phyloP scores from a whole-genome alignment of 2,329 filamentous ascomycete genomes.

The Diaporthe humulicola region DNA sequence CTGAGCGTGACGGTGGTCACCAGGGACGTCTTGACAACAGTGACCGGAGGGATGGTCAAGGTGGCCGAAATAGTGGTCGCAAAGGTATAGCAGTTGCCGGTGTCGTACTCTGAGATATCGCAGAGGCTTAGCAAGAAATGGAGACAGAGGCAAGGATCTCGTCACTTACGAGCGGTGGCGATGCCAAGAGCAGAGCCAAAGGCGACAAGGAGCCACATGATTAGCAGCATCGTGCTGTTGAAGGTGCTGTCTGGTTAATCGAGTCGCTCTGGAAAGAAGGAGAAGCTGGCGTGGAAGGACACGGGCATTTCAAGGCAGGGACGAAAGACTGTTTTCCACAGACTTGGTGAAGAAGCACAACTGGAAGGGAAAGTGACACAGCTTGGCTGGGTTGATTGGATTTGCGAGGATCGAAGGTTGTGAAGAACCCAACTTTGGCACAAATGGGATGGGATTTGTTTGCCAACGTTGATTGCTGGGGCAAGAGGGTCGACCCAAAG shows the following conservation, averaged over 20 bases:
- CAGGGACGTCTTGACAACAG: not conserved
- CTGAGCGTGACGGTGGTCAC: not conserved
- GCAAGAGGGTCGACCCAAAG: not conserved
- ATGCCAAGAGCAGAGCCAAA: not conserved
- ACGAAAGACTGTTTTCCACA: not conserved
- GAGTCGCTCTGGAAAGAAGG: not conserved
- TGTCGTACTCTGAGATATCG: not conserved
- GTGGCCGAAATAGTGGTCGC: not conserved
- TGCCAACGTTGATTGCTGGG: not conserved
- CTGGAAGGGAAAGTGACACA: not conserved
- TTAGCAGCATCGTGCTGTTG: slow-evolving; percentile 19
- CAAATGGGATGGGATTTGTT: not conserved
- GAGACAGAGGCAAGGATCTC: too few relatives aligned
- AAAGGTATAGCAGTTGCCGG: not conserved
- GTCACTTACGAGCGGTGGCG: not conserved
- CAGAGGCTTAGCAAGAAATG: not conserved
- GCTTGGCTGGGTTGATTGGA: not conserved
- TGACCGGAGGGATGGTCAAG: not conserved
- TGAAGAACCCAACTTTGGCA: not conserved
- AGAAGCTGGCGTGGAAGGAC: not conserved
- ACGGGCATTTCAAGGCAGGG: not conserved
- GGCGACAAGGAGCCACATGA: slow-evolving; percentile 9
- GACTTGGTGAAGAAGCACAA: not conserved
- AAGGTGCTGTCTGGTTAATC: not conserved
- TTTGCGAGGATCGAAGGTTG: not conserved